These are phyloP conservation scores for Hericium alpestre DNA, from an alignment of 768 basidiomycete genomes.

Conservation along the genomic window DNA sequence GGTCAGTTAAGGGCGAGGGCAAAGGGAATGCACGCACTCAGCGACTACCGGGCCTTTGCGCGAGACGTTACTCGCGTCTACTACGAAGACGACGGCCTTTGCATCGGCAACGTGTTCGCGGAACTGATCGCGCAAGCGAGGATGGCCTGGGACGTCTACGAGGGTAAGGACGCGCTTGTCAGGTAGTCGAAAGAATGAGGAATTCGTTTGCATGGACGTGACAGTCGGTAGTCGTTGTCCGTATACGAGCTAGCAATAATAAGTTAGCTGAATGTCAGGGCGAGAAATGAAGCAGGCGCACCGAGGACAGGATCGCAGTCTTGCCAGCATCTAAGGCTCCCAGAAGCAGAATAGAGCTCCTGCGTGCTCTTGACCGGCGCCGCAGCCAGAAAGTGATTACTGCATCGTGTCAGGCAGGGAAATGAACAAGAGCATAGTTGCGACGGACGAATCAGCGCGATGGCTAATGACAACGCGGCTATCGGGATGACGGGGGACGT, in stretches of 20 bases:
- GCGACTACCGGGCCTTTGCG: constrained; percentile 66
- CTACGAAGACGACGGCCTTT: constrained; percentile 64
- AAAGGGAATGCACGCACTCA: constrained; percentile 45
- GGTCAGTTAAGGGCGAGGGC: not conserved
- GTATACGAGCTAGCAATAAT: constrained; percentile 46
- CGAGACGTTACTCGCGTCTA: constrained; percentile 70
- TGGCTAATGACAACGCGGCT: too few relatives aligned
- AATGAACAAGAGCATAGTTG: too few relatives aligned
- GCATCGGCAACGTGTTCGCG: constrained; percentile 51
- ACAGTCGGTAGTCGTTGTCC: constrained; percentile 56
- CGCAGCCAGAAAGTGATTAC: constrained; percentile 34
- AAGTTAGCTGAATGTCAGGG: constrained; percentile 2
- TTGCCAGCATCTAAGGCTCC: constrained; percentile 74
- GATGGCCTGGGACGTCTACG: constrained; percentile 79
- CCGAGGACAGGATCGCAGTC: constrained; percentile 65
- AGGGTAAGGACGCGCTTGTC: constrained; percentile 38
- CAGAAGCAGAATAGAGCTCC: constrained; percentile 61
- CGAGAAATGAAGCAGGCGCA: constrained; percentile 24
- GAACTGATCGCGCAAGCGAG: constrained; percentile 67
- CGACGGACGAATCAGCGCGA: too few relatives aligned
- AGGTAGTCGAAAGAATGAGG: constrained; percentile 35
- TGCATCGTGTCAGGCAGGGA: constrained; percentile 11
- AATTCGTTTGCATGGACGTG: constrained; percentile 69
- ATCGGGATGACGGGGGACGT: too few relatives aligned
- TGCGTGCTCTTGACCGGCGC: constrained; percentile 35